Base-by-base conservation (phyloP, 1,284 basidiomycete species). In the Lignosus rhinocerotis region DNA sequence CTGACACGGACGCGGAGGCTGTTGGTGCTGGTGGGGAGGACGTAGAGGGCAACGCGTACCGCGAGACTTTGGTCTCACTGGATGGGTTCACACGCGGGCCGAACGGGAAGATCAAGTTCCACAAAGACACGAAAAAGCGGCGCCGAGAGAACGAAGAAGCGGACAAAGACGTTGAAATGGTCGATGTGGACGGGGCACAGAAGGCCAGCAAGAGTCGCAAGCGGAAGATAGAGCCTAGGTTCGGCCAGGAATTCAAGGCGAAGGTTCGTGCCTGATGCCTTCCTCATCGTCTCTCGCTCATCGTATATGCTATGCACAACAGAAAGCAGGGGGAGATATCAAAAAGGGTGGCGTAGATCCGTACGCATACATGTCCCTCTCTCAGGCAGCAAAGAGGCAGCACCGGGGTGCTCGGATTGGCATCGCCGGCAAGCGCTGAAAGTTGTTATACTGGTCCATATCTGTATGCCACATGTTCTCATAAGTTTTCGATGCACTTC, bases 71-170 rank as follows among this genome's bases (percentile, higher is more conserved):
- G 56, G 88, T 88, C 10, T 91, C 92, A 6, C 86, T 87, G 31
- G 96, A 98, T 70, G 97, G 96, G 6, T 93, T 94, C 75, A 88
- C 85, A 1, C 86, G 94, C 33, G 92, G 92, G 36, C 80, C 87
- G 1, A 87, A 87, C 60, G 97, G 97, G 17, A 86, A 85, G 38
- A 78, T 98, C 70, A 96, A 94, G 75, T 97, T 98, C 78, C 94
- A 98, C 79, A 98, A 98, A 77, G 93, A 98, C 70, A 96, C 93
- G 30, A 96, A 96, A 76, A 92, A 94, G 69, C 83, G 91, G 57
- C 76, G 94, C 60, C 81, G 88, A 53, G 80, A 82, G 60, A 77
- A 78, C 25, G 88, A 87, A 64, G 84, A 82, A 25, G 76, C 70
- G 25, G 80, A 80, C 31, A 83, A 79, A 41, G 92, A 93, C 65